Percentiles rank a stretch among this genome's conserved stretches.
These are phyloP conservation scores for Micromonas pusilla DNA, from an alignment of 139 green algal genomes.

Conservation along the genomic window DNA sequence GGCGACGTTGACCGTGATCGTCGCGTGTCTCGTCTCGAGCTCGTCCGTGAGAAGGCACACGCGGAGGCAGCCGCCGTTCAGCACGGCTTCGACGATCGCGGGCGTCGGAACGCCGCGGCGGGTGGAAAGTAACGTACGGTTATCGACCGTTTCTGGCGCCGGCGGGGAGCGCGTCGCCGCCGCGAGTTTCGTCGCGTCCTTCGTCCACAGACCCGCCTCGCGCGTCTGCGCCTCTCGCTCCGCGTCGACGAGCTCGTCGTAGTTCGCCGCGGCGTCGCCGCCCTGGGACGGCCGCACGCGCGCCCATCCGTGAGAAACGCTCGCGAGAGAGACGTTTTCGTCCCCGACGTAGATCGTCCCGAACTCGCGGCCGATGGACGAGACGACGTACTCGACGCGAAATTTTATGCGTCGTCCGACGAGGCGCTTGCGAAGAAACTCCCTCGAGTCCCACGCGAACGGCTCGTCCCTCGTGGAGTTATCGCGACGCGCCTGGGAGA, in stretches of 20 bases:
- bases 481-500: slow-evolving; percentile 75
- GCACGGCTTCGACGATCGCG: slow-evolving; percentile 76
- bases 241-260: slow-evolving; percentile 66
- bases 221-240: slow-evolving; percentile 60
- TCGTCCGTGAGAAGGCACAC: slow-evolving; percentile 61
- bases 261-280: slow-evolving; percentile 64
- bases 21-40: slow-evolving; percentile 30
- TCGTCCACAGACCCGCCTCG: slow-evolving; percentile 71
- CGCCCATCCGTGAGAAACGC: slow-evolving; percentile 69
- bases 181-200: slow-evolving; percentile 40
- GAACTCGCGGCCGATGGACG: slow-evolving; percentile 76
- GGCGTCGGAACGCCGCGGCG: slow-evolving; percentile 36
- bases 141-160: neutral
- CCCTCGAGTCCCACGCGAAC: slow-evolving; percentile 82
- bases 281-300: slow-evolving; percentile 50
- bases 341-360: slow-evolving; percentile 78
- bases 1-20: slow-evolving; percentile 58
- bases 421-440: slow-evolving; percentile 79
- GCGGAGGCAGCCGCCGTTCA: slow-evolving; percentile 65
- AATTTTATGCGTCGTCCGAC: slow-evolving; percentile 82
- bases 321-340: slow-evolving; percentile 60
- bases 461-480: slow-evolving; percentile 78
- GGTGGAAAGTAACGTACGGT: neutral
- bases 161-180: neutral
- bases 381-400: slow-evolving; percentile 83